Base-by-base conservation (phyloP, 1,284 basidiomycete genomes). In the Cutaneotrichosporon sp. region DNA sequence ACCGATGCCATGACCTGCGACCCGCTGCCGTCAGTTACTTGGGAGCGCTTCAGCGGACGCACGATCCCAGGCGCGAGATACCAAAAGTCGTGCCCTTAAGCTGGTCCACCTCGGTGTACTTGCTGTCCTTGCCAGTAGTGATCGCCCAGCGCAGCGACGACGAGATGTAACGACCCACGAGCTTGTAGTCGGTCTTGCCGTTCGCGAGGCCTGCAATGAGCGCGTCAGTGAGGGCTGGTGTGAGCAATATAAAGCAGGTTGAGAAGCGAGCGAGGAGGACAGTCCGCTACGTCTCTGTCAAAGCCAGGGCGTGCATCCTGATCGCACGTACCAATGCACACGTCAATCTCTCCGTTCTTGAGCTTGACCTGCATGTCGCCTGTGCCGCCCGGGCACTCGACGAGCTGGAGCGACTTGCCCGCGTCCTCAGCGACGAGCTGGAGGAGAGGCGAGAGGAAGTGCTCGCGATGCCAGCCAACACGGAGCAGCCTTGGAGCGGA, bases 1-100 rank as follows among this genome's bases (percentile, higher is more conserved):
- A 97, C 92, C 67, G 88, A 90, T 2, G 93, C 95, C 94, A 98
- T 97, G 9, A 92, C 92, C 76, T 95, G 89, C 87, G 58, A 59
- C 18, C 58, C 58, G 50, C 50, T 52, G 50, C 34, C n/a, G 58
- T 57, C 38, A 60, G 50, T 32, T 36, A 11, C n/a, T 26, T n/a
- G 10, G 32, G 60, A 62, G 60, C 31, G 63, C 38, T 14, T 10
- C n/a, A n/a, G 11, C 16, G 8, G 21, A 61, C 62, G 9, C 38
- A 51, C 47, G 76, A 93, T 69, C 95, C 96, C 56, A 87, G 83
- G 30, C 96, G 84, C 32, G 92, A 96, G 68, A 98, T 97, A 2
- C 96, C 96, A 53, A 97, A 85, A 8, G 87, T 90, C 0, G 90
- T 90, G 5, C 87, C 90, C 70, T 89, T 85, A 30, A 98, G 83